Evolutionary conservation across 2,329 filamentous ascomycete species (phyloP).

Genomic region (Colletotrichum sansevieriae): DNA sequence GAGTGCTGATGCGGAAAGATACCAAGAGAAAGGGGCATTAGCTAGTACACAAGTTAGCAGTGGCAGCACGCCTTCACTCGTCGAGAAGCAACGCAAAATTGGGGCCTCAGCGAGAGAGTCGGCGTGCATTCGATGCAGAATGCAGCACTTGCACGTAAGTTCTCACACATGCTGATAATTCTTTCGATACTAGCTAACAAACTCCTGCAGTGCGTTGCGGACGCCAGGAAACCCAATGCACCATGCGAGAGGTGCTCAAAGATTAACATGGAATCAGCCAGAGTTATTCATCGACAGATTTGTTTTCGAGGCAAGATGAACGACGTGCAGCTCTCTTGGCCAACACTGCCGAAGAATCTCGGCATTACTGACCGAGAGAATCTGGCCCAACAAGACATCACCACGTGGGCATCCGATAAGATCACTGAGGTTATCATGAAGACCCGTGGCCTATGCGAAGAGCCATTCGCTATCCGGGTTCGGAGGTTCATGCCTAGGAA

Average conservation of each 20-base stretch:
- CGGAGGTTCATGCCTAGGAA: constrained; percentile 54
- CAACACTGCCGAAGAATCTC: constrained; percentile 57
- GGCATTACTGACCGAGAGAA: constrained; percentile 60
- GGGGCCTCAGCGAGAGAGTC: constrained; percentile 52
- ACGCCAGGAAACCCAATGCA: constrained; percentile 48
- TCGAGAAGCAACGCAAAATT: constrained; percentile 45
- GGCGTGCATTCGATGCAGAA: constrained; percentile 60
- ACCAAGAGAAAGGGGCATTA: too few relatives aligned
- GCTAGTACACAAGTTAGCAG: too few relatives aligned
- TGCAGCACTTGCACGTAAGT: constrained; percentile 59
- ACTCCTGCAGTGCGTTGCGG: constrained; percentile 52
- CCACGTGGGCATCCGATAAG: constrained; percentile 48
- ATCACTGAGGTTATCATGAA: constrained; percentile 53
- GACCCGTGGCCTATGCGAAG: constrained; percentile 52
- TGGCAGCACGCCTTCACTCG: too few relatives aligned
- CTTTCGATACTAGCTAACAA: neutral
- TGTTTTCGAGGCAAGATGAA: constrained; percentile 61
- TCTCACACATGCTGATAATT: constrained; percentile 17
- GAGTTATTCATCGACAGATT: constrained; percentile 59
- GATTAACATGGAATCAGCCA: constrained; percentile 57
- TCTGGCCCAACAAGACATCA: constrained; percentile 52
- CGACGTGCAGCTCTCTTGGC: constrained; percentile 52
- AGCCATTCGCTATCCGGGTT: constrained; percentile 55
- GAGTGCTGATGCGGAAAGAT: too few relatives aligned
- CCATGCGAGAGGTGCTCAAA: constrained; percentile 57